Evolutionary conservation across 352 stramenopile species (phyloP), one percentile per base, ranked within the genome.

Genomic region (Phytophthora pisi): DNA sequence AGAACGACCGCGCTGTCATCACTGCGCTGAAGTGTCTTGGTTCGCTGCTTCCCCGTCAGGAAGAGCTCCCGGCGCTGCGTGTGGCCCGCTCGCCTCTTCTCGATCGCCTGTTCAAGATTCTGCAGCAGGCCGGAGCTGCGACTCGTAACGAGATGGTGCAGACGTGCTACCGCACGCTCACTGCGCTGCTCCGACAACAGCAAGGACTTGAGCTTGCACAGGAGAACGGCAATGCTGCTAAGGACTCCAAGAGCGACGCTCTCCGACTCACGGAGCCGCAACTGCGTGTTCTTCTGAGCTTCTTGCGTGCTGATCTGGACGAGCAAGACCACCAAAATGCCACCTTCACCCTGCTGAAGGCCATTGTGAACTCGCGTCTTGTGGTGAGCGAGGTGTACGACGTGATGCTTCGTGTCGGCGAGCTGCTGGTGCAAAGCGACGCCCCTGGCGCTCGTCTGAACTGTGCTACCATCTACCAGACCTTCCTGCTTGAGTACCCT

Each of bases 351-450:
- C 78, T 98, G 53, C 79, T 98, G 5, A 98, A 98, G 66, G 84
- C 91, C 16, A 93, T 99, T 57, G 85, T 96, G 40, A 86, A 89
- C 30, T 96, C 91, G 5, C 91, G 82, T 20, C 96, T 97, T 31
- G 86, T 98, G 11, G 97, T 98, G 50, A 81, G 95, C 47, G 96
- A 98, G 70, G 89, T 99, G 59, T 99, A 99, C 75, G 97, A 99
- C 69, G 81, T 99, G 13, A 98, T 99, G 82, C 86, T 98, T 49
- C 90, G 88, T 52, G 86, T 99, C 23, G 89, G 97, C 6, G 92
- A 98, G 76, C 82, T 99, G 52, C 81, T 97, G 20, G 95, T 99
- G 50, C 92, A 97, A 62, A 98, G 90, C 65, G 90, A 98, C 46
- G 92, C 95, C 15, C 75, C 86, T 51, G 90, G 84, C 23, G 86